Base-by-base conservation (phyloP, 2,329 filamentous ascomycete species). In the Penicillium sp. region DNA sequence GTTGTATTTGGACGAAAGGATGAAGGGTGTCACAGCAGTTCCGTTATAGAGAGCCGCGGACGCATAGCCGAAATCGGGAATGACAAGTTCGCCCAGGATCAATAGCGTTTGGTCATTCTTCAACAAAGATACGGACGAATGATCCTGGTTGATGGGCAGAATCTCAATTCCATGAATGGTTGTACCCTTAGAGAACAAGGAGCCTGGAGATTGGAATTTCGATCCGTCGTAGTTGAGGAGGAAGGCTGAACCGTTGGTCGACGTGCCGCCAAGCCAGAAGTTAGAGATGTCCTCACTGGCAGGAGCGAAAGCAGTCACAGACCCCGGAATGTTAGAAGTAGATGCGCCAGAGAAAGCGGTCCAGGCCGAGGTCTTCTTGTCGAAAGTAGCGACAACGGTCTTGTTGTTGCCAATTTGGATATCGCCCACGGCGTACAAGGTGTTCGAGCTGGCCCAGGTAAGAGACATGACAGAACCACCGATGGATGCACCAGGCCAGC, bases 21-120 rank as follows among this genome's bases (percentile, higher is more conserved):
- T 84, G 73, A 94, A 96, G 0, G 95, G 94, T 53, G 82, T 82
- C 72, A 94, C 87, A 2, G 81, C 79, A 11, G 87, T 91, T 68
- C 95, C 95, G 70, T 98, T 91, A 79, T 90, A 99, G 31, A 97
- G 80, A 7, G 88, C 94, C 9, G 91, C 92, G 14, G 94, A 96
- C 6, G 89, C 91, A 58, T 87, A 88, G 59, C 94, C 93, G 71
- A 92, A 92, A 50, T 80, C 79, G 0, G 89, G 86, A 18, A 98
- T 82, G 64, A 87, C 83, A 65, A 99, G 85, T 54, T 89, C 85
- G 40, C 95, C 95, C n/a, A 91, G 91, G 51, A 98, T 80, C 77
- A 99, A 84, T 37, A 99, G 84, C 4, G 87, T 83, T 72, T 95
- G 87, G 61, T 87, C 81, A 18, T 83, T 77, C 53, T 87, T 82